These are phyloP conservation scores for Psilocybe subaeruginosa DNA, from an alignment of 768 basidiomycete species.

Conservation along the genomic window DNA sequence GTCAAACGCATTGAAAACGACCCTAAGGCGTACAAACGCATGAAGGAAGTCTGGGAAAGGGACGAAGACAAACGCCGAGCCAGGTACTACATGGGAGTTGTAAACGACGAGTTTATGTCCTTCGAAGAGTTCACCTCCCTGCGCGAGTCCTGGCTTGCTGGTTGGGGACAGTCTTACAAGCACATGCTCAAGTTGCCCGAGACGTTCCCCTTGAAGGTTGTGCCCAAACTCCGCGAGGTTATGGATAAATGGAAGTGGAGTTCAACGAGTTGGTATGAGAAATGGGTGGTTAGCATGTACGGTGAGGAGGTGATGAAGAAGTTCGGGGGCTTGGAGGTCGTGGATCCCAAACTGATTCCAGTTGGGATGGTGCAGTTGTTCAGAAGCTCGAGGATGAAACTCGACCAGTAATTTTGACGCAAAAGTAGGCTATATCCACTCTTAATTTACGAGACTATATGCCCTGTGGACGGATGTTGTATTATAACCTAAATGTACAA, in stretches of 20 bases:
- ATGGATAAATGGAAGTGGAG: conserved; percentile 11
- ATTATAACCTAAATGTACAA: neutral
- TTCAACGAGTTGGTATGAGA: conserved; percentile 27
- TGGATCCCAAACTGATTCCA: conserved; percentile 42
- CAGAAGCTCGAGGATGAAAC: conserved; percentile 19
- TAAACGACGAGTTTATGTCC: conserved; percentile 23
- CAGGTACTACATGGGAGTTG: neutral
- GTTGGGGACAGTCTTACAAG: conserved; percentile 27
- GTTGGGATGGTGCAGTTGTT: conserved; percentile 44
- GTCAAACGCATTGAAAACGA: conserved; percentile 24
- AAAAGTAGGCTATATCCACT: no score
- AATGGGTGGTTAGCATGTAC: conserved; percentile 40
- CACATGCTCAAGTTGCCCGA: conserved; percentile 23
- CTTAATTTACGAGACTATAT: no score
- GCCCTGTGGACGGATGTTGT: neutral
- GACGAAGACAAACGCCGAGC: neutral
- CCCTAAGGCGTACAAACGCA: conserved; percentile 20
- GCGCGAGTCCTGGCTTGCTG: conserved; percentile 22
- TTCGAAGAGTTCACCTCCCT: conserved; percentile 29
- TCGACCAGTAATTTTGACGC: conserved; percentile 1
- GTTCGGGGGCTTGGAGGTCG: conserved; percentile 41
- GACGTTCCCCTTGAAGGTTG: neutral
- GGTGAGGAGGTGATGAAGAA: conserved; percentile 40
- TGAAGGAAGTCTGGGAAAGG: conserved; percentile 30
- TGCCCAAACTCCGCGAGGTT: conserved; percentile 16